Percentiles rank a stretch among this genome's conserved stretches.
phyloP scores from a whole-genome alignment of 2,329 filamentous ascomycete species.

The Colletotrichum nymphaeae region DNA sequence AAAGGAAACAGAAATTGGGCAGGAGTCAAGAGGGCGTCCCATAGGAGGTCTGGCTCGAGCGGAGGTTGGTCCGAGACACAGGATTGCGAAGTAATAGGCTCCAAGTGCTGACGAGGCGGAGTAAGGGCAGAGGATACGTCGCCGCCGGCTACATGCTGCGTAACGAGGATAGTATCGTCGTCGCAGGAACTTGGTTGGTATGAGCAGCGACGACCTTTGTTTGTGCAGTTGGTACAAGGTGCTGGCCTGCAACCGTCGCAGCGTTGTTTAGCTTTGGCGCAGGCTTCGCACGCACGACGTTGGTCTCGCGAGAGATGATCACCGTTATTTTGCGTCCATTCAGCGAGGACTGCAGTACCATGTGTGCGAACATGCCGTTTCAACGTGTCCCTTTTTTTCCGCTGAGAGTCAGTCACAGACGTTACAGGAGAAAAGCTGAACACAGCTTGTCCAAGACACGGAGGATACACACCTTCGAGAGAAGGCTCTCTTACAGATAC shows the following conservation, averaged over 20 bases:
- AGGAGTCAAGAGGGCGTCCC: constrained; percentile 8
- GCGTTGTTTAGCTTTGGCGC: constrained; percentile 7
- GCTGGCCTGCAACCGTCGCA: constrained; percentile 4
- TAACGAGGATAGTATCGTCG: not conserved
- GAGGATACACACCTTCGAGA: not conserved
- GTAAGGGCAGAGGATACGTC: not conserved
- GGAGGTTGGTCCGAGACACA: not conserved
- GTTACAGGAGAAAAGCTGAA: not conserved
- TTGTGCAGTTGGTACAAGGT: constrained; percentile 11
- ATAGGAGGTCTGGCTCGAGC: constrained; percentile 2
- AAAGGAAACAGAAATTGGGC: constrained; percentile 6
- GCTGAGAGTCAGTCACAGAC: not conserved
- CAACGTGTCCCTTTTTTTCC: not conserved
- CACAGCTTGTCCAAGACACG: not conserved
- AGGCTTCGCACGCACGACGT: constrained; percentile 12
- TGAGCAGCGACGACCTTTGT: constrained; percentile 3
- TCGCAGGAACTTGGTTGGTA: not conserved
- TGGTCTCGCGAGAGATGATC: not conserved
- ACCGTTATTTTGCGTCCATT: not conserved
- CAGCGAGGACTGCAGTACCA: not conserved
- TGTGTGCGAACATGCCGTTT: not conserved
- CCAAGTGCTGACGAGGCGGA: not conserved
- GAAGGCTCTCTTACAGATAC: not conserved
- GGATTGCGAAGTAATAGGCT: not conserved
- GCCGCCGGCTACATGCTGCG: not conserved